These are phyloP conservation scores for Ilex asprella DNA, from an alignment of 257 asterid species.

Conservation along the genomic window DNA sequence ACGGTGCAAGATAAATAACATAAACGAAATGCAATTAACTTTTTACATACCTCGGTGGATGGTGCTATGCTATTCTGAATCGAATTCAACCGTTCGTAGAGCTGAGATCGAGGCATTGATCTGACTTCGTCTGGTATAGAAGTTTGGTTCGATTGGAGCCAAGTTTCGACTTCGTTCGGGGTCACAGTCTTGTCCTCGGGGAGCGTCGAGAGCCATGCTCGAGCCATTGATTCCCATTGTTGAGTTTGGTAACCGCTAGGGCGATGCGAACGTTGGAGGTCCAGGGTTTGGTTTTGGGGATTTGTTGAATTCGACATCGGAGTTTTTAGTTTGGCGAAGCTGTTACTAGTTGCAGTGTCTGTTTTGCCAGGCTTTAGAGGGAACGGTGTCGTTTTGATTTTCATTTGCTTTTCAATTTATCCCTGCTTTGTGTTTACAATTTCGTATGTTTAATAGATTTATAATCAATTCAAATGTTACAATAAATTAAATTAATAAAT, in stretches of 20 bases:
- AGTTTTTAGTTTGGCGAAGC: too few relatives aligned
- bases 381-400: too few relatives aligned
- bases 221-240: neutral
- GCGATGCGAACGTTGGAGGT: neutral
- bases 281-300: neutral
- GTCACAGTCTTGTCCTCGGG: neutral
- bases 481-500: too few relatives aligned
- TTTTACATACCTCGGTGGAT: neutral
- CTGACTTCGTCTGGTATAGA: neutral
- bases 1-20: neutral
- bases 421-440: too few relatives aligned
- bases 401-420: too few relatives aligned
- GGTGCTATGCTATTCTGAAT: neutral
- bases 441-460: too few relatives aligned
- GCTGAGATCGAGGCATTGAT: slow-evolving; percentile 1
- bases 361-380: too few relatives aligned
- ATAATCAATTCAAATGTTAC: too few relatives aligned
- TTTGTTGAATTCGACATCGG: neutral
- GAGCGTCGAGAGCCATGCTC: neutral
- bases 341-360: too few relatives aligned
- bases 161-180: neutral
- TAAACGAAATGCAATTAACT: neutral
- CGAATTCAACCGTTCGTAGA: neutral
- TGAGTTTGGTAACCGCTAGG: neutral
- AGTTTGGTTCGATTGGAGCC: neutral